Conservation (phyloP, 2,329 filamentous ascomycete species). For the Sphaerulina musiva region DNA sequence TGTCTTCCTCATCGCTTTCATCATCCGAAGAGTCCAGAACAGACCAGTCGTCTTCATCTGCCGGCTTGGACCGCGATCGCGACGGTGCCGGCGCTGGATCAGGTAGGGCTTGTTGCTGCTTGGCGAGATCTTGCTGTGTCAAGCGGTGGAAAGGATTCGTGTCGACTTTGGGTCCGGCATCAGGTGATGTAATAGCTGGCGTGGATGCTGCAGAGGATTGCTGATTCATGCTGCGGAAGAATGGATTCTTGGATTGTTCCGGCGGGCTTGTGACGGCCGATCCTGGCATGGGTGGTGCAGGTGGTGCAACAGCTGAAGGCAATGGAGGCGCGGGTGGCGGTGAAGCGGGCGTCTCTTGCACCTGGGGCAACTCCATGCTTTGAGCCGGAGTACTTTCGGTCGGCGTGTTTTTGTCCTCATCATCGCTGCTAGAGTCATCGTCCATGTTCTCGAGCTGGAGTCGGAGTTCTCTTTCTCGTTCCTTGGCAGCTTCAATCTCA, state of each 20-base stretch:
- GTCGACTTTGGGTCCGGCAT: slow-evolving; percentile 47
- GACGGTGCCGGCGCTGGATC: slow-evolving; percentile 41
- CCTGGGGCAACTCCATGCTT: slow-evolving; percentile 48
- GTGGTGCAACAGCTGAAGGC: slow-evolving; percentile 11
- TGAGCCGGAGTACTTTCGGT: slow-evolving; percentile 54
- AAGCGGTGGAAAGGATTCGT: slow-evolving; percentile 95
- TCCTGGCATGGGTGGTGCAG: slow-evolving; percentile 23
- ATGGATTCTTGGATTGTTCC: slow-evolving; percentile 85
- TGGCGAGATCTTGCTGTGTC: slow-evolving; percentile 55
- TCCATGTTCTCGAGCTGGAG: slow-evolving; percentile 75
- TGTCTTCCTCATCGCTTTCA: slow-evolving; percentile 66
- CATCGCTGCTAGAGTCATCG: slow-evolving; percentile 63
- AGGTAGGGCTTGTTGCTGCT: slow-evolving; percentile 44
- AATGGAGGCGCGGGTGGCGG: slow-evolving; percentile 39
- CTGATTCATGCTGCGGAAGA: slow-evolving; percentile 80
- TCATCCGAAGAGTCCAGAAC: slow-evolving; percentile 67
- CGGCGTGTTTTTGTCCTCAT: slow-evolving; percentile 62
- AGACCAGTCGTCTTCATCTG: slow-evolving; percentile 71
- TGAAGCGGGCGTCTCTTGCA: slow-evolving; percentile 45
- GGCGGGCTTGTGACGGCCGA: slow-evolving; percentile 42
- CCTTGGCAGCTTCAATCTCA: slow-evolving; percentile 84
- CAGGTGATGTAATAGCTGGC: slow-evolving; percentile 38
- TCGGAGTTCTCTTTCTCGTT: slow-evolving; percentile 83
- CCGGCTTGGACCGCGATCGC: slow-evolving; percentile 50
- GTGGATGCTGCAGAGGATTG: slow-evolving; percentile 34